These are phyloP conservation scores for Penicillium silybi DNA, from an alignment of 495 filamentous ascomycete genomes.

Conservation along the genomic window DNA sequence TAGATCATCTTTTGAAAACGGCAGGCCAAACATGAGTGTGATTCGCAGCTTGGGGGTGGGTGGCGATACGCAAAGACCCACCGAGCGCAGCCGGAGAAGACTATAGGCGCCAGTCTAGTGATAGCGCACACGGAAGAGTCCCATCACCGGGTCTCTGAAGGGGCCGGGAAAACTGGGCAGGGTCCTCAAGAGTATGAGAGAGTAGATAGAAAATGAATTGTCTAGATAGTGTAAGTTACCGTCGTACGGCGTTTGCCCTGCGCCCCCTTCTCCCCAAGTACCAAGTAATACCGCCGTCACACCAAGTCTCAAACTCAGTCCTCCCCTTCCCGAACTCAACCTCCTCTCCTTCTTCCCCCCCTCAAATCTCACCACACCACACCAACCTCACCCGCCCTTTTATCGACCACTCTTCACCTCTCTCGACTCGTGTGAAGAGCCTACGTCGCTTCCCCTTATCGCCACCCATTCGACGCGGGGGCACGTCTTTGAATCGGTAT, in stretches of 20 bases:
- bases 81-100: slow-evolving; percentile 9
- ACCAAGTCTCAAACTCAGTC: slow-evolving; percentile 24
- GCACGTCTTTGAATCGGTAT: slow-evolving; percentile 18
- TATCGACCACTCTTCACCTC: neutral
- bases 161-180: slow-evolving; percentile 7
- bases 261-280: slow-evolving; percentile 9
- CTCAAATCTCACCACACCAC: slow-evolving; percentile 4
- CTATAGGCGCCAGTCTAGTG: slow-evolving; percentile 18
- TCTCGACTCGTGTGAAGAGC: neutral
- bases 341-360: slow-evolving; percentile 17
- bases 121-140: slow-evolving; percentile 23
- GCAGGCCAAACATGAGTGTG: neutral
- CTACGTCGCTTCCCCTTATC: neutral
- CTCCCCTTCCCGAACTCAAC: slow-evolving; percentile 10
- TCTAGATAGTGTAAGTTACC: neutral
- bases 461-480: slow-evolving; percentile 9
- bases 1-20: neutral
- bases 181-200: neutral
- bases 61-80: slow-evolving; percentile 23
- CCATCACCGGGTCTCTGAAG: slow-evolving; percentile 11
- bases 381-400: slow-evolving; percentile 1
- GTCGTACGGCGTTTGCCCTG: neutral
- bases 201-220: neutral
- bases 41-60: slow-evolving; percentile 5
- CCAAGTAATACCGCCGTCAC: slow-evolving; percentile 25